A percentile compares a stretch with the other conserved stretches of the same genome.
Evolutionary conservation across 2,329 filamentous ascomycete genomes (phyloP).

Genomic region (Paradendryphiella salina): DNA sequence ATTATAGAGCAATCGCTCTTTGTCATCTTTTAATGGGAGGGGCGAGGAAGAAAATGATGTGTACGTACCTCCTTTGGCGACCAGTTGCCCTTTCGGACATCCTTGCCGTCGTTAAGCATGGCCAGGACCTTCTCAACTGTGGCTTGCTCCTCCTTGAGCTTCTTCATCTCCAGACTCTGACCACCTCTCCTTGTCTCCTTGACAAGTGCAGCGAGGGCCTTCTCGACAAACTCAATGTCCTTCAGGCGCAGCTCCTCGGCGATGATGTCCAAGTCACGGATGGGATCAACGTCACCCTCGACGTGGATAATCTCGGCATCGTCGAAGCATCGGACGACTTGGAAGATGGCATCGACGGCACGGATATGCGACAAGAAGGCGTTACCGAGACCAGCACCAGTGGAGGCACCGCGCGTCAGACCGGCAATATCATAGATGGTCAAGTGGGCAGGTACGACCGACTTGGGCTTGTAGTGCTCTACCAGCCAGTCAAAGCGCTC

Average conservation of each 20-base stretch:
- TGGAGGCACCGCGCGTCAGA: conserved; percentile 92
- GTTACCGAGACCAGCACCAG: conserved; percentile 95
- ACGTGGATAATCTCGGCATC: conserved; percentile 99
- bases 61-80: conserved; percentile 85
- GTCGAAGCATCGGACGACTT: conserved; percentile 95
- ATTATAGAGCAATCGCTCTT: conserved; percentile 96
- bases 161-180: conserved; percentile 97
- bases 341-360: conserved; percentile 96
- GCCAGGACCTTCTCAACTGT: conserved; percentile 88
- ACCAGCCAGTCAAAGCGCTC: conserved; percentile 94
- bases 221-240: conserved; percentile 98
- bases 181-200: conserved; percentile 96
- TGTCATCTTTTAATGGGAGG: conserved; percentile 78
- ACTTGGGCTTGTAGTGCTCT: conserved; percentile 97
- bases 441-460: conserved; percentile 91
- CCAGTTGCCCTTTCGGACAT: conserved; percentile 91
- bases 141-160: conserved; percentile 90
- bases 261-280: conserved; percentile 94
- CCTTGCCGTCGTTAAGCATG: conserved; percentile 84
- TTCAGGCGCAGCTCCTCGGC: conserved; percentile 95
- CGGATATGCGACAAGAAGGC: conserved; percentile 98
- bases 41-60: conserved; percentile 9
- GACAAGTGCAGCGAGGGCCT: conserved; percentile 85
- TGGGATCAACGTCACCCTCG: conserved; percentile 95
- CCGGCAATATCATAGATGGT: conserved; percentile 99